Evolutionary conservation across 164 flowering plant genomes (phyloP).

Genomic region (Echeveria elegans): DNA sequence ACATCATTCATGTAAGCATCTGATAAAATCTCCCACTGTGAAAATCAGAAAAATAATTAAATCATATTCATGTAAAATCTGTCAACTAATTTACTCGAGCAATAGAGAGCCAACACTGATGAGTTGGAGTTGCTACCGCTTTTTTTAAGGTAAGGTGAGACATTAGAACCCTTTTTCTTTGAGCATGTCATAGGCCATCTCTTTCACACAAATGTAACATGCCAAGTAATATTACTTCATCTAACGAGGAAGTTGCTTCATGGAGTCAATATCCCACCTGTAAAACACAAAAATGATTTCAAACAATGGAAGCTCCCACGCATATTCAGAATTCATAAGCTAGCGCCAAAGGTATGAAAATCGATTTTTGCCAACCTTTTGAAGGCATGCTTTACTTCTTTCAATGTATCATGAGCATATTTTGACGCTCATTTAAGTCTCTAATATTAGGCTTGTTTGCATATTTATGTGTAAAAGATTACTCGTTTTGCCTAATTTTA

Average conservation of each 20-base stretch:
- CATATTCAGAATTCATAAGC: too few relatives aligned
- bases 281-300: not conserved
- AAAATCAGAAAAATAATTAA: not conserved
- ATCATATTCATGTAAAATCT: not conserved
- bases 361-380: constrained; percentile 24
- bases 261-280: constrained; percentile 27
- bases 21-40: not conserved
- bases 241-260: constrained; percentile 21
- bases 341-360: too few relatives aligned
- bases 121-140: constrained; percentile 18
- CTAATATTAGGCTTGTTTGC: too few relatives aligned
- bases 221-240: constrained; percentile 17
- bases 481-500: too few relatives aligned
- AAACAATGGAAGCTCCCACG: not conserved
- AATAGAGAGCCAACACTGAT: too few relatives aligned
- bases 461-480: too few relatives aligned
- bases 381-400: constrained; percentile 8
- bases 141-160: constrained; percentile 17
- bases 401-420: not conserved
- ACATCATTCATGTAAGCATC: not conserved
- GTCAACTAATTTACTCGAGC: not conserved
- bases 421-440: too few relatives aligned
- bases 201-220: constrained; percentile 15
- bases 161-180: constrained; percentile 13
- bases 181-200: constrained; percentile 12